These are phyloP conservation scores for Xylaria scruposa DNA, from an alignment of 495 filamentous ascomycete species.

Conservation along the genomic window DNA sequence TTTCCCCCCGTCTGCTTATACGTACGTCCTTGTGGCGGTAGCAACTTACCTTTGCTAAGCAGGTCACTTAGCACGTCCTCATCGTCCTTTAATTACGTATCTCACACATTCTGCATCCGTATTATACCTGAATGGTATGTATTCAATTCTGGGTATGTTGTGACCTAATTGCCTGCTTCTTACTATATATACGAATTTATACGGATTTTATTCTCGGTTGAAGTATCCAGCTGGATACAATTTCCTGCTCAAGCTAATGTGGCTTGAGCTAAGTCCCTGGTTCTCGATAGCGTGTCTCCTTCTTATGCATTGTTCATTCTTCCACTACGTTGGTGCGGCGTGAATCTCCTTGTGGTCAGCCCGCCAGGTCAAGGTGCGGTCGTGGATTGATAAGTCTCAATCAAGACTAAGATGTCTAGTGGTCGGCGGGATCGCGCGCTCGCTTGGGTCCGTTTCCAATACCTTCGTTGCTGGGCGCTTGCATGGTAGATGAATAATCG, in stretches of 20 bases:
- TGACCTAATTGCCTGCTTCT: background rate
- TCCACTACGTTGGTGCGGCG: background rate
- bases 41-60: too few relatives aligned
- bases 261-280: background rate
- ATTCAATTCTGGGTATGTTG: background rate
- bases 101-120: background rate
- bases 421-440: background rate
- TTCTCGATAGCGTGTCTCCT: background rate
- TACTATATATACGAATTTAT: constrained; percentile 6
- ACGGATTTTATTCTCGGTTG: background rate
- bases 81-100: background rate
- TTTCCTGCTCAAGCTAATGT: background rate
- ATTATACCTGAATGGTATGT: background rate
- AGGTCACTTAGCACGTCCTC: background rate
- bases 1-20: background rate
- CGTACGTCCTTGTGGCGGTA: background rate
- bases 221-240: background rate
- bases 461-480: background rate
- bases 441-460: too few relatives aligned
- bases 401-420: too few relatives aligned
- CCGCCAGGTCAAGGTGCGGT: background rate
- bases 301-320: background rate
- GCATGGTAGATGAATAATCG: background rate
- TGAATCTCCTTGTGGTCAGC: background rate
- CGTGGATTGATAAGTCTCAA: too few relatives aligned